These are phyloP conservation scores for Chalciporus sphaerocephalus DNA, from an alignment of 768 basidiomycete species.

Conservation along the genomic window DNA sequence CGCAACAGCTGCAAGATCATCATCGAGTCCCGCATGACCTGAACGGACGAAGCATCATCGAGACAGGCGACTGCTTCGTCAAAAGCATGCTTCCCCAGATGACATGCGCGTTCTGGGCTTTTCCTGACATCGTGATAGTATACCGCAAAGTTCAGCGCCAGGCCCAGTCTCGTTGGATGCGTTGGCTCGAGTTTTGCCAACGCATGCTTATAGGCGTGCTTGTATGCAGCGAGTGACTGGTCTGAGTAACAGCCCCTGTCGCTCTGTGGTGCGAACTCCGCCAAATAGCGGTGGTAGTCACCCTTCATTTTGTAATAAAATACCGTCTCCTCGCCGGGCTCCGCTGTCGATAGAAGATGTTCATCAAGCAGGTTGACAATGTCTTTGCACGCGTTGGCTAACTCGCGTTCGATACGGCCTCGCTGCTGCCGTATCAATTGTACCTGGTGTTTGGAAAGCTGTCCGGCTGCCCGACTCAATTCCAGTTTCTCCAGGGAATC, in stretches of 20 bases:
- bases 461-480: conserved; percentile 30
- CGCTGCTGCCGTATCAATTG: conserved; percentile 69
- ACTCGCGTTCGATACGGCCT: conserved; percentile 70
- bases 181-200: conserved; percentile 65
- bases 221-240: conserved; percentile 79
- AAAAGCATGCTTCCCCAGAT: conserved; percentile 87
- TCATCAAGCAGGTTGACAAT: conserved; percentile 66
- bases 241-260: conserved; percentile 67
- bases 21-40: conserved; percentile 64
- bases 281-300: conserved; percentile 88
- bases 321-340: conserved; percentile 75
- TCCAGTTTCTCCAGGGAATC: conserved; percentile 69
- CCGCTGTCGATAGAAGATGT: conserved; percentile 56
- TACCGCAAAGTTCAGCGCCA: conserved; percentile 91
- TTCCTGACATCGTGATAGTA: conserved; percentile 86
- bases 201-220: conserved; percentile 81
- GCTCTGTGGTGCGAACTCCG: conserved; percentile 74
- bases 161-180: conserved; percentile 82
- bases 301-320: conserved; percentile 93
- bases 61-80: conserved; percentile 81
- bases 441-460: conserved; percentile 41
- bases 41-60: conserved; percentile 38
- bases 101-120: conserved; percentile 82
- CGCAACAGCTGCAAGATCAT: conserved; percentile 78
- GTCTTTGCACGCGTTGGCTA: conserved; percentile 74